Evolutionary conservation across 768 basidiomycete species (phyloP), one percentile per base, ranked within the genome.

Genomic region (Rhodosporidiobolus sp.): DNA sequence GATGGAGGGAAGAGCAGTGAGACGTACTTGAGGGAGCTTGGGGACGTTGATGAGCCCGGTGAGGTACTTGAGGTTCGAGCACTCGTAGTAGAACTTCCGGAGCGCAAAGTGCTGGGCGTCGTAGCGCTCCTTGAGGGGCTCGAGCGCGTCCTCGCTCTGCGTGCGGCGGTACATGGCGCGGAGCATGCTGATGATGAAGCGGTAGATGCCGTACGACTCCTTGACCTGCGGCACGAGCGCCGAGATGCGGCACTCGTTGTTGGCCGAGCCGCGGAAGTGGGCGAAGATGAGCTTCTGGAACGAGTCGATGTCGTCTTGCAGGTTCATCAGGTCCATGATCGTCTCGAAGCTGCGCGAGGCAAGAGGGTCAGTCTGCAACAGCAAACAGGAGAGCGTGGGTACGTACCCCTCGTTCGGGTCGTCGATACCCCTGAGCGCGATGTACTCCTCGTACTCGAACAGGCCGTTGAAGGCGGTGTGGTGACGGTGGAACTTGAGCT

Each of bases 401-500:
- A 81, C 89, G 73, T 81, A 96, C 95, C 96, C 96, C 84, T 99
- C 95, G 80, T 98, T 97, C 16, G 96, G 96, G 84, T 99, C 94
- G 80, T 97, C 93, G 73, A 98, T 96, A 32, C 92, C 93, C 82
- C 96, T 95, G 79, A 99, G 83, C 32, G 92, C 92, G 75, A 99
- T 88, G 80, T 99, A 99, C 82, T 99, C 96, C 79, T 98, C 94
- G 78, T 99, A 99, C 82, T 99, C 96, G 79, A 99, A 99, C 11
- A 99, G 83, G 34, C 96, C 96, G 81, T 98, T 98, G 84, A 99
- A 99, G 81, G 98, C 96, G 4, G 92, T 91, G 78, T 96, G 88
- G 53, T 95, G 85, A 35, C 92, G 90, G 81, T 98, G 96, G 82
- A 98, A 98, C 53, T 94, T 86, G 53, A 99, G 87, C 81, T 99